phyloP scores from a whole-genome alignment of 192 early-diverging fungal genomes.

The Coemansia brasiliensis region DNA sequence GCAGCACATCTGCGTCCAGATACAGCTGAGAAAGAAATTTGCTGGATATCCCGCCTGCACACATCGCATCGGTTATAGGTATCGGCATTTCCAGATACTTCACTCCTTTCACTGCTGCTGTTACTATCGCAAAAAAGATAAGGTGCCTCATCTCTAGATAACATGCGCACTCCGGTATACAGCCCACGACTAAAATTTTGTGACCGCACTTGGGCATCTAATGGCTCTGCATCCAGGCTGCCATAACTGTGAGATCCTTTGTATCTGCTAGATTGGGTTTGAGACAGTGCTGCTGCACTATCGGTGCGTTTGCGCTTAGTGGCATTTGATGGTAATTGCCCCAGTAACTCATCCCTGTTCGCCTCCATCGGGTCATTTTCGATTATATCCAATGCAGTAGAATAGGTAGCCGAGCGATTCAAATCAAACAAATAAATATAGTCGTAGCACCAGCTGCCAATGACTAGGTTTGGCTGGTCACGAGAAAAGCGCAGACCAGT shows the following conservation, averaged over 20 bases:
- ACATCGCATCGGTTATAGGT: not conserved
- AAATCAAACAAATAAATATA: slow-evolving; percentile 62
- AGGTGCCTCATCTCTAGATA: slow-evolving; percentile 22
- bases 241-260: no score
- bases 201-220: not conserved
- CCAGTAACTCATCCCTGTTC: not conserved
- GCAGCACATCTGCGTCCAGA: not conserved
- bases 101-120: not conserved
- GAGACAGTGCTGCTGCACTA: not conserved
- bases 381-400: slow-evolving; percentile 1
- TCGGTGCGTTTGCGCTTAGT: slow-evolving; percentile 23
- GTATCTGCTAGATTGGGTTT: no score
- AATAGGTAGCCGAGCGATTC: slow-evolving; percentile 25
- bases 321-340: not conserved
- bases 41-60: not conserved
- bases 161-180: slow-evolving; percentile 18
- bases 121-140: slow-evolving; percentile 17
- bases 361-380: not conserved
- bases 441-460: slow-evolving; percentile 63
- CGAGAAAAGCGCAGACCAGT: slow-evolving; percentile 49
- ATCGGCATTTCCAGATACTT: not conserved
- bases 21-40: not conserved
- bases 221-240: not conserved
- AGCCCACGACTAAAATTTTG: slow-evolving; percentile 17
- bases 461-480: slow-evolving; percentile 38